Percentiles rank a stretch among this genome's conserved stretches.
These are phyloP conservation scores for Aspergillus cejpii DNA, from an alignment of 2,329 filamentous ascomycete genomes.

Conservation along the genomic window DNA sequence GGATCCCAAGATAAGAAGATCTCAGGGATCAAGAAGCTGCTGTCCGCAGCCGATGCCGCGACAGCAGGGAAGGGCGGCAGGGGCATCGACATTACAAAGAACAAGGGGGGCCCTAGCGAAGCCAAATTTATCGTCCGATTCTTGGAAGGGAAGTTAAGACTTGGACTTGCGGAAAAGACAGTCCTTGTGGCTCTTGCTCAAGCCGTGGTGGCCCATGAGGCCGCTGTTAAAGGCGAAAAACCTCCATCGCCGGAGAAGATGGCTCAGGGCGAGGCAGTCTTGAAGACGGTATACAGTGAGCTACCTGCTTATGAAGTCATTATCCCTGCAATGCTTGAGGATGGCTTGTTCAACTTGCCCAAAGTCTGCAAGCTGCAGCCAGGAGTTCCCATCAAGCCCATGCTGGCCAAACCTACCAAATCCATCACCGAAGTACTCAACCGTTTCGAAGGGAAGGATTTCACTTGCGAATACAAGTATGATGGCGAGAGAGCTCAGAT, in stretches of 20 bases:
- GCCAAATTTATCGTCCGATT: constrained; percentile 92
- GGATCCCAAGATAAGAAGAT: constrained; percentile 88
- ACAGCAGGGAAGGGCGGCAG: constrained; percentile 59
- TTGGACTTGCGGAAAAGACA: constrained; percentile 87
- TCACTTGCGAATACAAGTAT: constrained; percentile 99
- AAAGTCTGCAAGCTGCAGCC: constrained; percentile 87
- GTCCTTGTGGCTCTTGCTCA: constrained; percentile 86
- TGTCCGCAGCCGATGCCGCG: constrained; percentile 80
- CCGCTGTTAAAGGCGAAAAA: constrained; percentile 59
- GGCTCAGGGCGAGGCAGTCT: constrained; percentile 71
- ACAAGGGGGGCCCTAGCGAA: constrained; percentile 91
- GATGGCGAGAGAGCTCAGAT: constrained; percentile 98
- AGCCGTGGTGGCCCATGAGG: constrained; percentile 78
- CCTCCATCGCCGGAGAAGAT: constrained; percentile 68
- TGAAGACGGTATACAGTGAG: constrained; percentile 92
- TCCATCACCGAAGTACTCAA: constrained; percentile 96
- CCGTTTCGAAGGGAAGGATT: constrained; percentile 88
- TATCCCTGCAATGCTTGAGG: constrained; percentile 77
- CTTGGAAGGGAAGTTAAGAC: constrained; percentile 83
- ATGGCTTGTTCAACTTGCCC: constrained; percentile 74
- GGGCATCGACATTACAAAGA: constrained; percentile 72
- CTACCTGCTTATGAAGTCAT: constrained; percentile 93
- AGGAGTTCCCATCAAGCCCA: constrained; percentile 91
- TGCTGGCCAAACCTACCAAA: constrained; percentile 97
- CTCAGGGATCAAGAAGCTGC: constrained; percentile 87